These are phyloP conservation scores for Talaromyces sp. DNA, from an alignment of 2,329 filamentous ascomycete species.

Conservation along the genomic window DNA sequence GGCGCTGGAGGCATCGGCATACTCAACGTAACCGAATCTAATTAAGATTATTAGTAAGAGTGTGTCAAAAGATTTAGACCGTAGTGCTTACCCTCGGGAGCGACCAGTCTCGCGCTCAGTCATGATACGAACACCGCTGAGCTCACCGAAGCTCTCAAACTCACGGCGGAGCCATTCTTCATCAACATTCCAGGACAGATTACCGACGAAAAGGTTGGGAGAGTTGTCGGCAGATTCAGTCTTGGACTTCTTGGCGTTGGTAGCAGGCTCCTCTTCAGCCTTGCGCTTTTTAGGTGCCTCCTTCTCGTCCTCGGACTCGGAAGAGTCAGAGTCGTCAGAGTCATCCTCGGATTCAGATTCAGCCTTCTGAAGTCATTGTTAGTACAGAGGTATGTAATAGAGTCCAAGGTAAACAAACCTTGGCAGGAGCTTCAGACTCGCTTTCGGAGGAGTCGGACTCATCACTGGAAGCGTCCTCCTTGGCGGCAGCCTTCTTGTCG, in stretches of 20 bases:
- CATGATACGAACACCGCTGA: constrained; percentile 72
- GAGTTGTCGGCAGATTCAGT: constrained; percentile 35
- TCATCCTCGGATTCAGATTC: constrained; percentile 24
- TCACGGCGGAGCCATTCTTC: constrained; percentile 76
- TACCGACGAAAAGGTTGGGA: constrained; percentile 78
- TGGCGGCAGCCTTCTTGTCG: constrained; percentile 21
- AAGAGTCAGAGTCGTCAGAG: constrained; percentile 20
- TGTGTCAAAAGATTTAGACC: neutral
- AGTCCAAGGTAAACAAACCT: constrained; percentile 9
- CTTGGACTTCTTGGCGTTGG: constrained; percentile 63
- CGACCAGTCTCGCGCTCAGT: constrained; percentile 75
- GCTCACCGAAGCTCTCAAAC: constrained; percentile 74
- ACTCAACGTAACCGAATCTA: constrained; percentile 88
- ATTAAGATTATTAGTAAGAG: constrained; percentile 2
- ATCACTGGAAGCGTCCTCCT: constrained; percentile 22
- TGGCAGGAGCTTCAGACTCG: constrained; percentile 19
- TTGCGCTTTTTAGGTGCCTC: constrained; percentile 47
- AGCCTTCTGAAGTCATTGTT: neutral
- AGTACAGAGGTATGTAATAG: neutral
- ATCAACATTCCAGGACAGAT: constrained; percentile 85
- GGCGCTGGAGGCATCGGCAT: constrained; percentile 63
- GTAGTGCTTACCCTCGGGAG: constrained; percentile 65
- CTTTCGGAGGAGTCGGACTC: constrained; percentile 25
- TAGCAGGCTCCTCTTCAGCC: constrained; percentile 43
- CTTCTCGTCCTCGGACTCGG: constrained; percentile 25